Evolutionary conservation across 2,329 filamentous ascomycete species (phyloP), one percentile per base, ranked within the genome.

Genomic region (Exophiala lecanii-corni): DNA sequence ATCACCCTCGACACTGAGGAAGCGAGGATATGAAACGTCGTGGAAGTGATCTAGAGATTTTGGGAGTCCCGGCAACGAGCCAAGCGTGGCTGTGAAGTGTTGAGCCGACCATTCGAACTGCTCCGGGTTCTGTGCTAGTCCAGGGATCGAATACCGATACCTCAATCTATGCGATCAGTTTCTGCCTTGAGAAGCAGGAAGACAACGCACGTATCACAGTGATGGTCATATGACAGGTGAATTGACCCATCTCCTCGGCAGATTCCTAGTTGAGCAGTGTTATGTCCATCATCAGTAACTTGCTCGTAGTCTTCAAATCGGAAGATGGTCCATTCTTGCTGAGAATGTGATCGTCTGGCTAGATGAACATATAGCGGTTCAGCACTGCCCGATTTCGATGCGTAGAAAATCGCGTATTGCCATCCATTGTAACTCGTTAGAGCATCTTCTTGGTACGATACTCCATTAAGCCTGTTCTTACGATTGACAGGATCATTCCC

Each of bases 401-500:
- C 15, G 33, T 35, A 35, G 16, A 18, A 35, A 5, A 35, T n/a
- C 6, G 33, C 33, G n/a, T 35, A 35, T 20, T 35, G 33, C 33
- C 33, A 35, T 6, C 33, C 33, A 18, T 35, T 35, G 33, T 17
- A 35, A 17, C 13, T 35, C 15, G 33, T 35, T 9, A 35, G 33
- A n/a, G 33, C 33, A 19, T 35, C 33, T 35, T 35, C 15, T n/a
- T 35, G 33, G 33, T 35, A 35, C 4, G 33, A 35, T n/a, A 35
- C 13, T 5, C 33, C 33, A 20, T 35, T 35, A 5, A 35, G 13
- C 4, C 17, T 15, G 33, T 35, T 17, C 9, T 18, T 17, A 5
- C 33, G 33, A 6, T 35, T 15, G 7, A 17, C 6, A 9, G 33
- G 6, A 18, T 35, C 33, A 18, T 7, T 17, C 12, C 33, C 33